Conservation (phyloP, 805 yeast species). For the Yueomyces sp. region DNA sequence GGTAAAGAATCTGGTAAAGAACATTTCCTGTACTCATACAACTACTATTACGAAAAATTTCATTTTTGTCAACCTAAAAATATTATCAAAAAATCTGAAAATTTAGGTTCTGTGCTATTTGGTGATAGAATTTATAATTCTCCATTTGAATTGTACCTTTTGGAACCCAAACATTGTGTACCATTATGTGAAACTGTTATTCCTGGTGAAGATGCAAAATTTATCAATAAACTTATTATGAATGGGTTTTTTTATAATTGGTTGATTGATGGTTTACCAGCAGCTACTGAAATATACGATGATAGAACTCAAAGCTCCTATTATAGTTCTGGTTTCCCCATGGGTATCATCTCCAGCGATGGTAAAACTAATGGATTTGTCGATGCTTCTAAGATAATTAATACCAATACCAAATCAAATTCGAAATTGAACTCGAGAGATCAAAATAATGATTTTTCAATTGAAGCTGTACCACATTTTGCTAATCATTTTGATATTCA, state of each 20-base stretch:
- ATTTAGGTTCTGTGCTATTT: slow-evolving; percentile 82
- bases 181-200: slow-evolving; percentile 49
- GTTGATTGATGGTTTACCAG: slow-evolving; percentile 92
- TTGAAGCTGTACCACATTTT: slow-evolving; percentile 38
- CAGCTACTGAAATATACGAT: slow-evolving; percentile 53
- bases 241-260: slow-evolving; percentile 84
- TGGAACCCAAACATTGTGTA: slow-evolving; percentile 55
- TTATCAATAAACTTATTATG: slow-evolving; percentile 65
- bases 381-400: slow-evolving; percentile 5
- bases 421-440: neutral
- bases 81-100: slow-evolving; percentile 59
- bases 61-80: slow-evolving; percentile 66
- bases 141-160: slow-evolving; percentile 73
- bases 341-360: slow-evolving; percentile 47
- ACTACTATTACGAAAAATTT: slow-evolving; percentile 71
- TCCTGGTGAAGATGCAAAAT: slow-evolving; percentile 52
- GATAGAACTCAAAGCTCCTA: slow-evolving; percentile 44
- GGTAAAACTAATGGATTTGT: slow-evolving; percentile 11
- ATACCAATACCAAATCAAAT: neutral
- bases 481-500: slow-evolving; percentile 70
- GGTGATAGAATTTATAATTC: slow-evolving; percentile 94
- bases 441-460: slow-evolving; percentile 4
- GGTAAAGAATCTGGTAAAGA: slow-evolving; percentile 29
- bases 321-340: slow-evolving; percentile 69
- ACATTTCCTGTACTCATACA: slow-evolving; percentile 58